Conservation (phyloP, 2,329 filamentous ascomycete genomes). For the Paecilomyces niveus region DNA sequence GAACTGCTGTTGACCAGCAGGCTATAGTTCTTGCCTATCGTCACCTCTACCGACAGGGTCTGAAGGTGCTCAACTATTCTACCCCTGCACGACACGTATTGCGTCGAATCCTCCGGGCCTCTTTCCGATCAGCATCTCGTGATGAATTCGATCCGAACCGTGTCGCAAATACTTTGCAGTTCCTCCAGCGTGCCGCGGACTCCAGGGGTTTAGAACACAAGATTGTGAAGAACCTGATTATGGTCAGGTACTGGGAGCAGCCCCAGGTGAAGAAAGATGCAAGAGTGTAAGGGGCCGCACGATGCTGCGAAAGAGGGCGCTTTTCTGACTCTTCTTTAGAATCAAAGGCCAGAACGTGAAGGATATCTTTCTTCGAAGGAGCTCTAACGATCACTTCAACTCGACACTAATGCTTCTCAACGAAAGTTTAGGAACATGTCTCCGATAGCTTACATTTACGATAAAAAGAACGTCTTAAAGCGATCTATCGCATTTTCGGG, state of each 20-base stretch:
- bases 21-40: slow-evolving; percentile 49
- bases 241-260: slow-evolving; percentile 38
- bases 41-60: slow-evolving; percentile 46
- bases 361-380: slow-evolving; percentile 23
- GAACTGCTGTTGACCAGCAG: slow-evolving; percentile 12
- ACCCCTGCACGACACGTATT: slow-evolving; percentile 50
- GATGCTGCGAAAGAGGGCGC: slow-evolving; percentile 3
- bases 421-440: slow-evolving; percentile 33
- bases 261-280: slow-evolving; percentile 22
- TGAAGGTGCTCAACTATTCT: slow-evolving; percentile 51
- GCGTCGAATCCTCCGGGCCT: slow-evolving; percentile 35
- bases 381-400: slow-evolving; percentile 35
- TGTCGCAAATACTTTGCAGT: slow-evolving; percentile 40
- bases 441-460: background rate
- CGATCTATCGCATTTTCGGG: background rate
- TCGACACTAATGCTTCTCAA: slow-evolving; percentile 41
- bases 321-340: slow-evolving; percentile 19
- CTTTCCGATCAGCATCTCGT: slow-evolving; percentile 32
- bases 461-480: background rate
- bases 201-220: slow-evolving; percentile 38
- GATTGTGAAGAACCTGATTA: slow-evolving; percentile 40
- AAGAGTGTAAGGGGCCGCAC: slow-evolving; percentile 21
- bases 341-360: slow-evolving; percentile 18
- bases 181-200: slow-evolving; percentile 35
- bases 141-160: slow-evolving; percentile 31